Evolutionary conservation across 208 protist genomes (phyloP).

Genomic region (Acanthamoeba healyi): DNA sequence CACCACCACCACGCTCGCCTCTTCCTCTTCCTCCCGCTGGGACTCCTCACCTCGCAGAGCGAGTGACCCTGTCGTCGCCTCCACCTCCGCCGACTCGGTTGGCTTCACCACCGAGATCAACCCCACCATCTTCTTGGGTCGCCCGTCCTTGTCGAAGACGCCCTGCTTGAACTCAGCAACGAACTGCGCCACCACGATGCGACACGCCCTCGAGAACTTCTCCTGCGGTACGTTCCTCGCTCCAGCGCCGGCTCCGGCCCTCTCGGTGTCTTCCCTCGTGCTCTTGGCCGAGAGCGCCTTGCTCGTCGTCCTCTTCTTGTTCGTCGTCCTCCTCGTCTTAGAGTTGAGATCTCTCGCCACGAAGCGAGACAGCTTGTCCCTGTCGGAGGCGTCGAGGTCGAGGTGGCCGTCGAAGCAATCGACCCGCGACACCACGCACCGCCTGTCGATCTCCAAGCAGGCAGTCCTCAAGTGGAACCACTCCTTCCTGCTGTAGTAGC

Average conservation of each 20-base stretch:
- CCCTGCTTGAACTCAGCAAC: background rate
- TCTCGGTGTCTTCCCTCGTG: background rate
- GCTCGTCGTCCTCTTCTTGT: constrained; percentile 22
- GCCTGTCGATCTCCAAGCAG: background rate
- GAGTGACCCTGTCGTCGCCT: too few relatives aligned
- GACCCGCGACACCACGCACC: background rate
- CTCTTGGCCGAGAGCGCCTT: too few relatives aligned
- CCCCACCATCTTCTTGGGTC: background rate
- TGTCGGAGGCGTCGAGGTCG: background rate
- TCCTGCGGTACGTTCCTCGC: too few relatives aligned
- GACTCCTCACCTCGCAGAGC: too few relatives aligned
- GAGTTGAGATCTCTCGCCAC: background rate
- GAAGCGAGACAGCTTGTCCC: background rate
- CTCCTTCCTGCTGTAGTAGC: constrained; percentile 5
- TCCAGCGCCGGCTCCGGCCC: background rate
- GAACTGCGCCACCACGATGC: constrained; percentile 46
- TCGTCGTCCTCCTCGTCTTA: background rate
- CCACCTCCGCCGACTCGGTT: background rate
- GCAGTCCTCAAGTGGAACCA: constrained; percentile 62
- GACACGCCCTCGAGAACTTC: background rate
- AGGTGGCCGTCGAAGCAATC: background rate
- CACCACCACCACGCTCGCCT: too few relatives aligned
- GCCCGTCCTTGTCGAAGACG: too few relatives aligned
- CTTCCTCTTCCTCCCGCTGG: too few relatives aligned
- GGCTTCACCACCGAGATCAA: background rate